Conservation (phyloP, 176 grass and related monocot species). For the Sorghum bicolor region Sorghum_bicolor_NCBIv3 NC_012871.2:1469001-1469500, state of each 20-base stretch:
- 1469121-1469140: no score
- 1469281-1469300: background rate
- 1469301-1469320: background rate
- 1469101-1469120: no score
- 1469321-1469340: constrained; percentile 17
- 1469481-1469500: background rate
- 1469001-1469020: no score
- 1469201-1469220: background rate
- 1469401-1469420: constrained; percentile 6
- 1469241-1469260: background rate
- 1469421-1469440: background rate
- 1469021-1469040: no score
- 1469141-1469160: no score
- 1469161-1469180: background rate
- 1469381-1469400: constrained; percentile 17
- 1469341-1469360: constrained; percentile 42
- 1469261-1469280: background rate
- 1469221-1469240: constrained; percentile 50
- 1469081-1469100: no score
- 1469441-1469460: background rate
- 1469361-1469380: constrained; percentile 37
- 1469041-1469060: no score
- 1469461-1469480: background rate
- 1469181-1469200: background rate
- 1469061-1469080: no score